A percentile compares a stretch with the other conserved stretches of the same genome.
Conservation (phyloP, 441 rosid genomes). For the Dalechampia spathulata region DNA sequence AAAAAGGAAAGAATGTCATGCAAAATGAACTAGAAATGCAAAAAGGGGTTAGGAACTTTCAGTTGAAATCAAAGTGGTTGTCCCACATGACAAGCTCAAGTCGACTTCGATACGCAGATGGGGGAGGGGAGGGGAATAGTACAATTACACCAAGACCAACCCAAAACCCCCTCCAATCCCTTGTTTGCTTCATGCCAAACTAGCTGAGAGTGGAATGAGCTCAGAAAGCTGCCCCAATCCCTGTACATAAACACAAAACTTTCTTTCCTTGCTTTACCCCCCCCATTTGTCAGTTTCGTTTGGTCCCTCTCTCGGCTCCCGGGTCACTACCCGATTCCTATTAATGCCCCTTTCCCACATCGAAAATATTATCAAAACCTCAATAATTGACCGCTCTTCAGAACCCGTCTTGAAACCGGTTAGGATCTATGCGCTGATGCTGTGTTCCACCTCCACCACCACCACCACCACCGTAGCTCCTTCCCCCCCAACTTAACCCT, state of each 20-base stretch:
- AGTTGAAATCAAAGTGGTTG: constrained; percentile 45
- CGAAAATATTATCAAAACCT: constrained; percentile 2
- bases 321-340: constrained; percentile 26
- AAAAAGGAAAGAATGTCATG: constrained; percentile 18
- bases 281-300: constrained; percentile 54
- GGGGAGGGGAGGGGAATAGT: constrained; percentile 2
- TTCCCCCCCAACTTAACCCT: constrained; percentile 27
- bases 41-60: constrained; percentile 31
- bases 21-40: constrained; percentile 24
- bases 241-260: constrained; percentile 36
- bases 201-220: constrained; percentile 45
- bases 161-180: constrained; percentile 21
- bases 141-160: constrained; percentile 19
- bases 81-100: constrained; percentile 31
- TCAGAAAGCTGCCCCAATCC: constrained; percentile 57
- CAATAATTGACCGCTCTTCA: too few species aligned
- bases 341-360: constrained; percentile 9
- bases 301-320: constrained; percentile 37
- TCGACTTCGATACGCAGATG: background rate
- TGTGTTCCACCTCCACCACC: constrained; percentile 17
- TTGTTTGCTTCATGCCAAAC: constrained; percentile 43
- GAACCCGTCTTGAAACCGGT: constrained; percentile 49
- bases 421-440: constrained; percentile 29
- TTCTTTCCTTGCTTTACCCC: constrained; percentile 30
- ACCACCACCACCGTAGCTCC: constrained; percentile 7